These are phyloP conservation scores for Solanum okadae DNA, from an alignment of 257 asterid species.

Conservation along the genomic window DNA sequence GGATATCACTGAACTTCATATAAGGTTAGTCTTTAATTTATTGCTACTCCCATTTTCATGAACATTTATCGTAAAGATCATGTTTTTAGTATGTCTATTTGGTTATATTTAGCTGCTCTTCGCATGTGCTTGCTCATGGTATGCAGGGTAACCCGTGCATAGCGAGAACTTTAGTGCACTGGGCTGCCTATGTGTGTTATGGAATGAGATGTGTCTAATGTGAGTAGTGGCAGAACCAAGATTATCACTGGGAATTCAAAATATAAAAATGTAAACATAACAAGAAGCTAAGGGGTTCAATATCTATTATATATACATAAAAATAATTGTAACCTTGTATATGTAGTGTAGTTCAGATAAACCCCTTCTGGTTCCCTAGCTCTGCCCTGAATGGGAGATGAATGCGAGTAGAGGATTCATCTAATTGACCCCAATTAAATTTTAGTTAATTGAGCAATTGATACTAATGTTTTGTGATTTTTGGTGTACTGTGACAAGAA, in stretches of 20 bases:
- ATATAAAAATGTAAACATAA: neutral
- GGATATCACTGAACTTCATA: constrained; percentile 78
- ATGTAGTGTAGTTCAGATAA: neutral
- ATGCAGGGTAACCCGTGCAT: neutral
- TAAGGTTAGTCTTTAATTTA: constrained; percentile 41
- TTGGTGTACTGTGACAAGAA: neutral
- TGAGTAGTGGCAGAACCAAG: neutral
- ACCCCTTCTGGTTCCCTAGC: neutral
- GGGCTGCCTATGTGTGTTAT: neutral
- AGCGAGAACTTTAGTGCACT: neutral
- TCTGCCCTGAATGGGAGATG: neutral
- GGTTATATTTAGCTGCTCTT: neutral
- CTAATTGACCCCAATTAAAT: neutral
- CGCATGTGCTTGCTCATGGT: neutral
- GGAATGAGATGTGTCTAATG: neutral
- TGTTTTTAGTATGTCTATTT: neutral
- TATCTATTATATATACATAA: neutral
- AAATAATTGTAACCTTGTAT: neutral
- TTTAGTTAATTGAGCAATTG: neutral
- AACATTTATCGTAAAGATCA: neutral
- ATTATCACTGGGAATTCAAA: neutral
- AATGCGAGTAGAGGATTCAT: neutral
- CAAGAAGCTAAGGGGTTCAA: neutral
- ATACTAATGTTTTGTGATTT: neutral
- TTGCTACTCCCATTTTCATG: neutral